Base-by-base conservation (phyloP, 768 basidiomycete species). In the Calocybe indica region DNA sequence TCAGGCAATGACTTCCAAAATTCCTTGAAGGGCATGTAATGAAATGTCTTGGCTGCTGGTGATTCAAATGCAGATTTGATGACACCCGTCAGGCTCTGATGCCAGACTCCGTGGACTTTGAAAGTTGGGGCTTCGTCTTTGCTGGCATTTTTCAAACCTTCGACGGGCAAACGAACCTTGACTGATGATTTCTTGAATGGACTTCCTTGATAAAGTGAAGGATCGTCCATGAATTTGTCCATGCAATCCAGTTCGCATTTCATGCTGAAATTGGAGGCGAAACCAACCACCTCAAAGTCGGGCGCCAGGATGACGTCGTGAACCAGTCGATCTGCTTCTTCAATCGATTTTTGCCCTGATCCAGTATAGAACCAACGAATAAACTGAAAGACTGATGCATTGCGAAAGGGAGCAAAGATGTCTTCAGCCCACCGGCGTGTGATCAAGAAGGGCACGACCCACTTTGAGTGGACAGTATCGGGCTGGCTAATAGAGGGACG, bases 1-100 rank as follows among this genome's bases (percentile, higher is more conserved):
- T 35, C 47, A 15, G 14, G 6, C 36, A 38, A 5, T 8, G 35
- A 44, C 37, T 52, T 45, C 57, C 56, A 57, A 35, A 37, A 50
- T 12, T 55, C 44, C 12, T 56, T 29, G 43, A 52, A 64, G 0
- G 55, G 60, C 1, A 47, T 54, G 14, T 49, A 50, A 45, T 63
- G 58, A 29, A 59, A 57, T 11, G 36, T 11, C 14, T 11, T 14
- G 11, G 36, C 36, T 11, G 11, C 14, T 11, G 36, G 36, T 11
- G 11, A 11, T 14, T 37, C 11, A 14, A 37, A 14, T 37, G 36
- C 36, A 3, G 36, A 11, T 37, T 11, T 37, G 14, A 37, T 37
- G 36, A 14, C 14, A 11, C 14, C 36, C 36, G 14, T 14, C 11
- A 37, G 11, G 36, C 36, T 37, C 14, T 14, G 36, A 37, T 37